phyloP scores from a whole-genome alignment of 2,329 filamentous ascomycete genomes.

The Colletotrichum australisinense region DNA sequence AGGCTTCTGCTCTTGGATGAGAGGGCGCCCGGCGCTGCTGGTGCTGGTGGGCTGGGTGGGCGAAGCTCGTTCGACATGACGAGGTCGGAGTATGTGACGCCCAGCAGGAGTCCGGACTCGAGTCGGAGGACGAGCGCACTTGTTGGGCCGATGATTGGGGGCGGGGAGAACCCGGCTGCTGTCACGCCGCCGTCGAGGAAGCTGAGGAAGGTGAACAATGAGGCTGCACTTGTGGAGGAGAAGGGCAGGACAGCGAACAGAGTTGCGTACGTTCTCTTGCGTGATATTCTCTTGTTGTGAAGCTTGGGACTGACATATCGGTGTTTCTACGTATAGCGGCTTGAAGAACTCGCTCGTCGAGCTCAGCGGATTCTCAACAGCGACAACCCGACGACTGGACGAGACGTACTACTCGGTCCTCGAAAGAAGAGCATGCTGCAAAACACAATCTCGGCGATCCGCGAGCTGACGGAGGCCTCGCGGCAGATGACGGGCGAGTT shows the following conservation, averaged over 20 bases:
- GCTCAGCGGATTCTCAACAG: slow-evolving; percentile 70
- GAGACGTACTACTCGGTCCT: slow-evolving; percentile 80
- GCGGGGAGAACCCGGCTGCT: slow-evolving; percentile 21
- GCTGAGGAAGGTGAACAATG: slow-evolving; percentile 43
- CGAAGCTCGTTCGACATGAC: slow-evolving; percentile 58
- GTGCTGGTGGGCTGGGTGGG: slow-evolving; percentile 39
- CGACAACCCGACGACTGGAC: slow-evolving; percentile 75
- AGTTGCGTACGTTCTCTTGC: slow-evolving; percentile 51
- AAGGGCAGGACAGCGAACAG: slow-evolving; percentile 51
- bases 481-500: slow-evolving; percentile 70
- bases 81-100: slow-evolving; percentile 57
- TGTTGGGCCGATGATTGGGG: slow-evolving; percentile 38
- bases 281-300: too few relatives aligned
- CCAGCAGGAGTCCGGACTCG: slow-evolving; percentile 54
- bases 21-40: slow-evolving; percentile 38
- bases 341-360: slow-evolving; percentile 63
- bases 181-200: slow-evolving; percentile 21
- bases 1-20: slow-evolving; percentile 40
- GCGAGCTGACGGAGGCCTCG: slow-evolving; percentile 73
- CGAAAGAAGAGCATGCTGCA: slow-evolving; percentile 75
- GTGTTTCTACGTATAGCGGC: slow-evolving; percentile 49
- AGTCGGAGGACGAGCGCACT: slow-evolving; percentile 58
- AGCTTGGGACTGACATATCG: neutral
- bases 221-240: slow-evolving; percentile 55
- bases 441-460: slow-evolving; percentile 71